These are phyloP conservation scores for Pythium volutum DNA, from an alignment of 352 stramenopile genomes.

Conservation along the genomic window DNA sequence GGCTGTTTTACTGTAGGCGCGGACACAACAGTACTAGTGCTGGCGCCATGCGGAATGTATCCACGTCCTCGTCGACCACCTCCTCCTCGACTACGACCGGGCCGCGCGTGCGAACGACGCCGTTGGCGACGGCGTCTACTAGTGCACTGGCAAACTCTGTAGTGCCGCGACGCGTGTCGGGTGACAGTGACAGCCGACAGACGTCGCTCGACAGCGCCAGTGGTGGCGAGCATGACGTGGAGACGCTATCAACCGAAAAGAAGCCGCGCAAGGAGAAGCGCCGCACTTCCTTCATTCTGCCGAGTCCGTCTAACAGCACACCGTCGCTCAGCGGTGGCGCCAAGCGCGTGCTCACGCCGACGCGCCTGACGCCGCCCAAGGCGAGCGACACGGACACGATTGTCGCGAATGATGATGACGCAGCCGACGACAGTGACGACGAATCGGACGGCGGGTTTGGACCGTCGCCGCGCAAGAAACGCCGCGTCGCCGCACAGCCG, in stretches of 20 bases:
- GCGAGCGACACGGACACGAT: conserved; percentile 18
- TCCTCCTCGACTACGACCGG: too few species aligned
- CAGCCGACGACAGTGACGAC: conserved; percentile 25
- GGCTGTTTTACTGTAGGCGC: too few species aligned
- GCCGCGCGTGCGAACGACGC: not conserved
- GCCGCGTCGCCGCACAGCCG: not conserved
- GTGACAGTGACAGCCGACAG: not conserved
- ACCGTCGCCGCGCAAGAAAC: conserved; percentile 23
- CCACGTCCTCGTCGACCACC: too few species aligned
- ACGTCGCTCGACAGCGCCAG: conserved; percentile 4
- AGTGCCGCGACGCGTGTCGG: not conserved
- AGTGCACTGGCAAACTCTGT: not conserved
- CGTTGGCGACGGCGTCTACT: not conserved
- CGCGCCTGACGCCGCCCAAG: conserved; percentile 16
- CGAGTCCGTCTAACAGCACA: conserved; percentile 34
- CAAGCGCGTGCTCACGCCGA: conserved; percentile 57
- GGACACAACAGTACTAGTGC: too few species aligned
- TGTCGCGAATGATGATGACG: conserved; percentile 14
- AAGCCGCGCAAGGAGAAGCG: conserved; percentile 35
- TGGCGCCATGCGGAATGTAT: too few species aligned
- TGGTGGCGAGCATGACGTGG: not conserved
- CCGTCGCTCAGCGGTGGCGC: conserved; percentile 53
- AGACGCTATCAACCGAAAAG: conserved; percentile 11
- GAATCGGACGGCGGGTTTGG: conserved; percentile 23
- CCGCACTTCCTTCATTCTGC: conserved; percentile 50